These are phyloP conservation scores for Juglanconis sp. DNA, from an alignment of 2,329 filamentous ascomycete species.

Conservation along the genomic window DNA sequence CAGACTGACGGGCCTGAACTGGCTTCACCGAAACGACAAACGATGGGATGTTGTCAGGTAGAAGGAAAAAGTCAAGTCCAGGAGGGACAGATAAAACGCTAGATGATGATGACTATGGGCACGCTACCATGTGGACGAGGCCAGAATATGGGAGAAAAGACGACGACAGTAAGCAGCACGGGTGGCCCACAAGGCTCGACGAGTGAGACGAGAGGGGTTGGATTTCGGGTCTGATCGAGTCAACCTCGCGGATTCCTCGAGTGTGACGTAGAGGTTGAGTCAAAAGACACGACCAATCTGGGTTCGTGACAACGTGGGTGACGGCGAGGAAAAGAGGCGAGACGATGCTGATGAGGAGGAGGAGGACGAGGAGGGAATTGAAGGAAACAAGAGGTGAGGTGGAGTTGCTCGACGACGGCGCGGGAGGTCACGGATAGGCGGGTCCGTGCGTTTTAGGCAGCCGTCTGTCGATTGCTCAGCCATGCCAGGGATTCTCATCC, in stretches of 20 bases:
- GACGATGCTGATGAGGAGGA: neutral
- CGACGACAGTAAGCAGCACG: slow-evolving; percentile 3
- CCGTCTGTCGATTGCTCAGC: neutral
- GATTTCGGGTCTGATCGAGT: slow-evolving; percentile 2
- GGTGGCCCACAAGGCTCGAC: neutral
- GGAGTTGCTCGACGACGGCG: neutral
- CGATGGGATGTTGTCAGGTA: neutral
- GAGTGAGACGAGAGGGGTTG: neutral
- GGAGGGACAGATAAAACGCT: slow-evolving; percentile 9
- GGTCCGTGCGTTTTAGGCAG: slow-evolving; percentile 8
- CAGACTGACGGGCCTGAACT: slow-evolving; percentile 9
- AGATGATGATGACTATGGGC: slow-evolving; percentile 1
- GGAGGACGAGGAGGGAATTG: neutral
- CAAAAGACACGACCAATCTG: neutral
- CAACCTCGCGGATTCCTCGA: neutral
- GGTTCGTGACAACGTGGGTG: neutral
- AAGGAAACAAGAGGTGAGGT: neutral
- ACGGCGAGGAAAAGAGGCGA: neutral
- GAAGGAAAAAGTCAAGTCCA: neutral
- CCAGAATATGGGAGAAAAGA: slow-evolving; percentile 2
- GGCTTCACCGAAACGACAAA: slow-evolving; percentile 5
- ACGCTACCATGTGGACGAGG: neutral
- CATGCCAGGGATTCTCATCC: slow-evolving; percentile 1
- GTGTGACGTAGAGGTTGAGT: neutral
- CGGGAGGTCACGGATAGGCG: neutral